phyloP scores from a whole-genome alignment of 2,329 filamentous ascomycete genomes.

The Claviceps maximensis region DNA sequence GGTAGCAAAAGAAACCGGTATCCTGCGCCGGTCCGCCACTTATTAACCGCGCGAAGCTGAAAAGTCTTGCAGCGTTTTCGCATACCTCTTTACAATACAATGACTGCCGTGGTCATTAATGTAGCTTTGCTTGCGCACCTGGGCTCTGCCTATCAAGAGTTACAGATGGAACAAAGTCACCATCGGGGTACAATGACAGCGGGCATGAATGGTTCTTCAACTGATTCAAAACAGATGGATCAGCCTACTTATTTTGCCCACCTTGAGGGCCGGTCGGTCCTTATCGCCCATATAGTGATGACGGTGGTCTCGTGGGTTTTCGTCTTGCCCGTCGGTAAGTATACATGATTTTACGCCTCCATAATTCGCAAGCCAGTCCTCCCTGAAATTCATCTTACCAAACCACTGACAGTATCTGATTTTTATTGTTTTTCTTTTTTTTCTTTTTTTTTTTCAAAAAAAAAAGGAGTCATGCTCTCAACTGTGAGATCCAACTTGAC shows the following conservation, averaged over 20 bases:
- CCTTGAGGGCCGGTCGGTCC: constrained; percentile 36
- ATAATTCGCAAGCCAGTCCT: neutral
- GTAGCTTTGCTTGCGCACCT: neutral
- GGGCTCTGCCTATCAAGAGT: neutral
- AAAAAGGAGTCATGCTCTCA: constrained; percentile 69
- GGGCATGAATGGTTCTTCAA: neutral
- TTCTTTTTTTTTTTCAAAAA: no score
- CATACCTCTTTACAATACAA: neutral
- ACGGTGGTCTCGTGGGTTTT: constrained; percentile 64
- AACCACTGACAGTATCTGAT: constrained; percentile 1
- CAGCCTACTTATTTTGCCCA: constrained; percentile 47
- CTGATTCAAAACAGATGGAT: constrained; percentile 12
- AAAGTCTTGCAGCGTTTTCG: neutral
- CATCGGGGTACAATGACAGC: neutral
- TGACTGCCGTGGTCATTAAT: neutral
- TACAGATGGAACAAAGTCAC: neutral
- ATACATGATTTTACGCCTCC: neutral
- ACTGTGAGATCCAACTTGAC: constrained; percentile 65
- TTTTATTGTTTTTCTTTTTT: no score
- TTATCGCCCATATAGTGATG: constrained; percentile 57
- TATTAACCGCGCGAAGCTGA: neutral
- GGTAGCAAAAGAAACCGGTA: neutral
- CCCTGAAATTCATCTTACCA: neutral
- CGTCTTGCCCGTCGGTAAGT: constrained; percentile 57
- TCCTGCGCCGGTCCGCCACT: neutral